Conservation (phyloP, 2,329 filamentous ascomycete genomes). For the Aspergillus vadensis region DNA sequence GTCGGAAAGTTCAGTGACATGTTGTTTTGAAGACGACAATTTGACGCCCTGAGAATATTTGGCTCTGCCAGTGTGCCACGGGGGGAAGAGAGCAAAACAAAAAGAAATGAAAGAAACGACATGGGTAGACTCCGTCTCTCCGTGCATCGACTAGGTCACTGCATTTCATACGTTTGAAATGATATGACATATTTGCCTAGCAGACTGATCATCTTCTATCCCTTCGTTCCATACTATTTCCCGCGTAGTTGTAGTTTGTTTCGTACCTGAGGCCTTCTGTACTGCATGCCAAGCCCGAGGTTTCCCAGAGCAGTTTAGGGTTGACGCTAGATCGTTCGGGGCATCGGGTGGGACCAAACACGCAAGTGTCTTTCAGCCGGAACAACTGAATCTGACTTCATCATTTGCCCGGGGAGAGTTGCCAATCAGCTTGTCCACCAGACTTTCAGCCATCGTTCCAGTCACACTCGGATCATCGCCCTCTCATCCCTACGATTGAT, state of each 20-base stretch:
- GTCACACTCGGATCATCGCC: background rate
- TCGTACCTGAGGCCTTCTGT: background rate
- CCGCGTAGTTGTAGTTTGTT: background rate
- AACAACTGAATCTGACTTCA: background rate
- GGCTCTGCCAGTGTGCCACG: background rate
- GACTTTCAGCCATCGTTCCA: background rate
- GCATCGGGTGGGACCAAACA: background rate
- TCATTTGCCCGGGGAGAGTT: background rate
- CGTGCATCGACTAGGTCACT: background rate
- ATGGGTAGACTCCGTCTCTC: background rate
- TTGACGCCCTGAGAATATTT: background rate
- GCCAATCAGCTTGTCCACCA: background rate
- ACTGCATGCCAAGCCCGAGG: background rate
- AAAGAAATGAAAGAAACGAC: conserved; percentile 1
- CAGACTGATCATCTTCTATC: no score
- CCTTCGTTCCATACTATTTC: background rate
- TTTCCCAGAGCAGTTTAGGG: background rate
- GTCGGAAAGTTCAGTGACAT: background rate
- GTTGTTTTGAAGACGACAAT: background rate
- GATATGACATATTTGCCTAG: background rate
- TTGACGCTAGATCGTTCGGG: background rate
- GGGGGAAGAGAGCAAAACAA: background rate
- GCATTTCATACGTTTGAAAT: background rate
- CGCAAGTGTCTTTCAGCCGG: background rate
- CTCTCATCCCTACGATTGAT: background rate